These are phyloP conservation scores for Calonectria montana DNA, from an alignment of 2,329 filamentous ascomycete species.

Conservation along the genomic window DNA sequence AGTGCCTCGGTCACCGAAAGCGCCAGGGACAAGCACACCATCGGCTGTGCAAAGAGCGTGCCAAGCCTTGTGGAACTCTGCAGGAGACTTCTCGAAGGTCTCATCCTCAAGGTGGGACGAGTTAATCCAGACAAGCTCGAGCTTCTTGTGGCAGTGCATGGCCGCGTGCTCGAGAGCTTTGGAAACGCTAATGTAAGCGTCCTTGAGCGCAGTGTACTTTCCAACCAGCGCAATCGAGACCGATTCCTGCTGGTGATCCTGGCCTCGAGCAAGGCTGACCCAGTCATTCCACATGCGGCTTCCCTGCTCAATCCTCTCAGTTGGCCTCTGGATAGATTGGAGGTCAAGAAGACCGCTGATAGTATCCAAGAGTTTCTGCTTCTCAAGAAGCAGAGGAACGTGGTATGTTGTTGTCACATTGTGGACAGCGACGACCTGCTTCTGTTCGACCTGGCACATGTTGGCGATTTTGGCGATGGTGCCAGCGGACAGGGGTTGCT, in stretches of 20 bases:
- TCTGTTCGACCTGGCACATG: conserved; percentile 86
- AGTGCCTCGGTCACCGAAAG: conserved; percentile 84
- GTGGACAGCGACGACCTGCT: conserved; percentile 88
- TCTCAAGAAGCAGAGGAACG: conserved; percentile 87
- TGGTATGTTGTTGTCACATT: conserved; percentile 94
- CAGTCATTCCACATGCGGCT: conserved; percentile 57
- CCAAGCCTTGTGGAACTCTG: conserved; percentile 88
- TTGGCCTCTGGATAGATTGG: neutral
- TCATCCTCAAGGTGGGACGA: conserved; percentile 82
- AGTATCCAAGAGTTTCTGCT: conserved; percentile 76
- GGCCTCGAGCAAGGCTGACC: conserved; percentile 71
- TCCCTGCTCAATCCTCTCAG: neutral
- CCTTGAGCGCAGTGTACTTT: conserved; percentile 88
- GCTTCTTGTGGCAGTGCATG: conserved; percentile 84
- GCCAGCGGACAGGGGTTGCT: conserved; percentile 75
- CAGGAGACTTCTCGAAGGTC: conserved; percentile 70
- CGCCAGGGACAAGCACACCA: conserved; percentile 68
- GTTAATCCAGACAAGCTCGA: conserved; percentile 88
- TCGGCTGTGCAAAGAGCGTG: conserved; percentile 77
- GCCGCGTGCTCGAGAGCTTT: conserved; percentile 92
- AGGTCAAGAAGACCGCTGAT: neutral
- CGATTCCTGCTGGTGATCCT: conserved; percentile 59
- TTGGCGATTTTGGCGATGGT: conserved; percentile 90
- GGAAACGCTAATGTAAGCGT: conserved; percentile 84
- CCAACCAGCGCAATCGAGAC: conserved; percentile 90